These are phyloP conservation scores for Strigomonas culicis DNA, from an alignment of 208 protist genomes.

Conservation along the genomic window DNA sequence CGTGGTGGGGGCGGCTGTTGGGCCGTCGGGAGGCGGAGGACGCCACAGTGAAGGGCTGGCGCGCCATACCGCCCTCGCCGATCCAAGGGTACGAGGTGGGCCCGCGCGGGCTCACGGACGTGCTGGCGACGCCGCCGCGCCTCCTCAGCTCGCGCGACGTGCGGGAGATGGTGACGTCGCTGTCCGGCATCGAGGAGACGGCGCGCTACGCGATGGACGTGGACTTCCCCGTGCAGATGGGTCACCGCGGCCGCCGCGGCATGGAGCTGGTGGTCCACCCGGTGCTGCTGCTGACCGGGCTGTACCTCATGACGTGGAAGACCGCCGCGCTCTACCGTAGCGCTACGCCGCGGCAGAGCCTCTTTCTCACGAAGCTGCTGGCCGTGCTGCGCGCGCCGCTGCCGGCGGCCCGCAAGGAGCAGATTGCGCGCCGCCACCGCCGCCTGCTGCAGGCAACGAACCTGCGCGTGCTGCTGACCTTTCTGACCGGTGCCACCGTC, in stretches of 20 bases:
- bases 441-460: constrained; percentile 72
- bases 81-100: constrained; percentile 58
- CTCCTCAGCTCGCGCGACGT: constrained; percentile 40
- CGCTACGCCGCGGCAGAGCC: constrained; percentile 55
- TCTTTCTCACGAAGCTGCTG: constrained; percentile 45
- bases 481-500: constrained; percentile 43
- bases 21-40: background rate
- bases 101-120: constrained; percentile 43
- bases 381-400: constrained; percentile 35
- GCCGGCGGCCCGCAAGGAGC: constrained; percentile 38
- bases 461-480: constrained; percentile 48
- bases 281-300: constrained; percentile 41
- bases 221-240: constrained; percentile 44
- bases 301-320: constrained; percentile 77
- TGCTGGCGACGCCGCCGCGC: constrained; percentile 24
- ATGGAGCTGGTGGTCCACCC: constrained; percentile 65
- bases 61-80: constrained; percentile 45
- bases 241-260: constrained; percentile 37
- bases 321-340: constrained; percentile 49
- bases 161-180: constrained; percentile 38
- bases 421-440: constrained; percentile 56
- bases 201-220: constrained; percentile 62
- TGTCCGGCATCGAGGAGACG: constrained; percentile 57
- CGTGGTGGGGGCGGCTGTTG: background rate
- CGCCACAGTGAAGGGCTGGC: background rate